Evolutionary conservation across 805 yeast species (phyloP).

Genomic region (Peterozyma xylosa): DNA sequence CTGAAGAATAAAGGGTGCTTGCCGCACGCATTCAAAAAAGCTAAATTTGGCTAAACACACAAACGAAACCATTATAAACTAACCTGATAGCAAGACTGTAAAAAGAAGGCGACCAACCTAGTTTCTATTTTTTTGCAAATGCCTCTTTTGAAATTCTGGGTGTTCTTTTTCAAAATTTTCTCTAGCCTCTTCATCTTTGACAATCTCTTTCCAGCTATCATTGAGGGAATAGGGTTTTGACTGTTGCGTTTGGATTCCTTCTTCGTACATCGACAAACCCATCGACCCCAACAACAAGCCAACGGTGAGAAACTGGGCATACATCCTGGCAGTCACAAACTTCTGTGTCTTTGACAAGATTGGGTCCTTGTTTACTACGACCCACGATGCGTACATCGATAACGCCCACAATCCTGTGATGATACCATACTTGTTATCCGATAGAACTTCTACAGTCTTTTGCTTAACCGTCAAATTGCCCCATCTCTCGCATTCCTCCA

Average conservation of each 20-base stretch:
- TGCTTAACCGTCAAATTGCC: constrained; percentile 37
- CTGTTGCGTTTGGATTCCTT: constrained; percentile 33
- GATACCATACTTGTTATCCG: constrained; percentile 55
- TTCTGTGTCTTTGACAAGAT: constrained; percentile 72
- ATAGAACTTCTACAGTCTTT: constrained; percentile 38
- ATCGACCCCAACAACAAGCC: constrained; percentile 62
- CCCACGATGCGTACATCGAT: constrained; percentile 77
- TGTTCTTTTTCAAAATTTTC: constrained; percentile 6
- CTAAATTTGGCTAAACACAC: too few species aligned
- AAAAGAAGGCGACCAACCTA: too few species aligned
- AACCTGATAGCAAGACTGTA: too few species aligned
- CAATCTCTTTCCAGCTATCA: constrained; percentile 39
- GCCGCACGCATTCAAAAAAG: too few species aligned
- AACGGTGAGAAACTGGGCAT: constrained; percentile 80
- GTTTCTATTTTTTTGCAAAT: too few species aligned
- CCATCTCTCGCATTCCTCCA: constrained; percentile 49
- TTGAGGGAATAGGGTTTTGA: constrained; percentile 25
- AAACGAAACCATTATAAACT: too few species aligned
- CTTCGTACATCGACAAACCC: constrained; percentile 58
- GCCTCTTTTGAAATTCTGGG: constrained; percentile 1
- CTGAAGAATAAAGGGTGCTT: too few species aligned
- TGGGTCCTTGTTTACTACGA: constrained; percentile 61
- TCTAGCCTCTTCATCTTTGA: constrained; percentile 30
- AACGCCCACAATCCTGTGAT: constrained; percentile 75
- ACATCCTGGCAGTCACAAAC: constrained; percentile 84